Evolutionary conservation across 441 rosid species (phyloP), one percentile per base, ranked within the genome.

Genomic region (Arabidopsis hybrid): DNA sequence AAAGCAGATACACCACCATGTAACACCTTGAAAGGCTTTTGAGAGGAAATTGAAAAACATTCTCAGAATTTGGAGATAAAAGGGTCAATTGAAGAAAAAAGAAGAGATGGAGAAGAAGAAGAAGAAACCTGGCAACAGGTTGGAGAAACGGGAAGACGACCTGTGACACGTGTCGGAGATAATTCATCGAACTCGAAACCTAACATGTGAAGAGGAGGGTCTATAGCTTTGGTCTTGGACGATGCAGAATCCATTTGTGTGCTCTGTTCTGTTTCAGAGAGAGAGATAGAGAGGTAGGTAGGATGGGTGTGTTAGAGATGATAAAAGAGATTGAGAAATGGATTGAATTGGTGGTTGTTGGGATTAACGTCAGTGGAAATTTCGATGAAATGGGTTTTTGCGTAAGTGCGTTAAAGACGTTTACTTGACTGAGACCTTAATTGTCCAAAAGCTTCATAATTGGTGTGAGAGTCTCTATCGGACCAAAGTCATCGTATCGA

Each of bases 1-100:
- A 95, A 78, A 29, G 98, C 98, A 58, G 97, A 95, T 2, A 91
- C 91, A 45, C 98, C 99, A 38, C 99, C 98, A 72, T 92, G 97
- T 78, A 92, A 67, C 69, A 92, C 98, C 83, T 89, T 89, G 84
- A 95, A 95, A 29, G 97, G 97, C 96, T 91, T 74, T 35, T 0
- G 8, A 3, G 8, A 3, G 1, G 13, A 29, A 31, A 45, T 9
- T 7, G 49, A 4, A 45, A 45, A 3, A 16, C 0, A 56, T 6
- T 18, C 21, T 51, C 45, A 71, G 34, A 56, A 45, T 43, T 36
- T 12, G 2, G 31, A 42, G 53, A 14, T 2, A 45, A 56, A 46
- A 38, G 13, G 14, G 16, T 46, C 57, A 65, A 35, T 32, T 21
- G 18, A n/a, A 46, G 50, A n/a, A 45, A 5, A 5, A 16, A 11